These are phyloP conservation scores for Aureobasidium lini DNA, from an alignment of 2,329 filamentous ascomycete genomes.

Conservation along the genomic window DNA sequence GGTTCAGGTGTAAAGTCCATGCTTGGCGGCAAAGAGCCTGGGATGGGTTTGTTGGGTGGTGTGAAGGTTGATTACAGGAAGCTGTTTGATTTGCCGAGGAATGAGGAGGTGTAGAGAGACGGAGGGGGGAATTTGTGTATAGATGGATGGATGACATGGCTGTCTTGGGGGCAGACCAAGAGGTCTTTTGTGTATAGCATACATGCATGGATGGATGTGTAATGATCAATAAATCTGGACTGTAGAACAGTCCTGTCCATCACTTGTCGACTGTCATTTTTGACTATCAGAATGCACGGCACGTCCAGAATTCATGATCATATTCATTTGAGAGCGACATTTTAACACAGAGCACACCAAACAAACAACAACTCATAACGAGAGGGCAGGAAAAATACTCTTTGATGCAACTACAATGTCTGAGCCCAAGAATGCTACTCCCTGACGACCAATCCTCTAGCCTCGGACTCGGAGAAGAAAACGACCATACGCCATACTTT, in stretches of 20 bases:
- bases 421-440: neutral
- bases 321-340: too few species aligned
- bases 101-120: slow-evolving; percentile 31
- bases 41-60: slow-evolving; percentile 69
- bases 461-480: slow-evolving; percentile 94
- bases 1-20: slow-evolving; percentile 35
- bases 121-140: neutral
- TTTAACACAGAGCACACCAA: too few species aligned
- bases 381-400: too few species aligned
- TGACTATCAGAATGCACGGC: neutral
- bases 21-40: slow-evolving; percentile 66
- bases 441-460: slow-evolving; percentile 57
- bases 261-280: too few species aligned
- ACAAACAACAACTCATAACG: too few species aligned
- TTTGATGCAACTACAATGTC: neutral
- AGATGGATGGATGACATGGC: neutral
- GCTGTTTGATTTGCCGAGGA: slow-evolving; percentile 75
- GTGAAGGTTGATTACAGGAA: slow-evolving; percentile 76
- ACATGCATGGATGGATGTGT: neutral
- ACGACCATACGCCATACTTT: slow-evolving; percentile 98
- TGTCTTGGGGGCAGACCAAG: too few species aligned
- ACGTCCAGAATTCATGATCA: neutral
- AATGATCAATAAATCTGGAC: neutral
- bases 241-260: too few species aligned
- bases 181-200: neutral